Percentiles rank a stretch among this genome's conserved stretches.
These are phyloP conservation scores for Epichloe glyceriae DNA, from an alignment of 2,329 filamentous ascomycete genomes.

Conservation along the genomic window DNA sequence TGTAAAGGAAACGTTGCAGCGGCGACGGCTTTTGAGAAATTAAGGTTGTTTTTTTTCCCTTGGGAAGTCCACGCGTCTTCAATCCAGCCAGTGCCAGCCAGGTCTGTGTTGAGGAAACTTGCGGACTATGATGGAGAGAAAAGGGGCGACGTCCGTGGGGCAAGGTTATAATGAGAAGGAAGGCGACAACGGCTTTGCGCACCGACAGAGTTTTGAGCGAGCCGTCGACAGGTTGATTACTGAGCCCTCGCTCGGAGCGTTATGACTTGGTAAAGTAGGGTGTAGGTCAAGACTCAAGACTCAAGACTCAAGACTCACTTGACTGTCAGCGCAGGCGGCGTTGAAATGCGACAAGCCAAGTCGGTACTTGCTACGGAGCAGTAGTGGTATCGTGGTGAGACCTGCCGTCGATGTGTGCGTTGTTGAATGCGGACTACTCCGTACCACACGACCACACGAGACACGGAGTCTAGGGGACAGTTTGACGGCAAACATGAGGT, in stretches of 20 bases:
- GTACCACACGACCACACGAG: slow-evolving; percentile 5
- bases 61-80: no score
- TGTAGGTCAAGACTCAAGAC: no score
- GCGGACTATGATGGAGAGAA: neutral
- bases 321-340: no score
- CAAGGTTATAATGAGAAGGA: neutral
- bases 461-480: slow-evolving; percentile 4
- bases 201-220: neutral
- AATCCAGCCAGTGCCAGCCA: no score
- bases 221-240: neutral
- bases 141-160: neutral
- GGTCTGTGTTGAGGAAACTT: neutral
- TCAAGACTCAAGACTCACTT: no score
- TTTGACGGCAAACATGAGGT: neutral
- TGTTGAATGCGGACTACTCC: neutral
- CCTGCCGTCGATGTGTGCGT: no score
- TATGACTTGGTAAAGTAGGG: no score
- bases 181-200: neutral
- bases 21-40: neutral
- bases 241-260: neutral
- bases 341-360: no score
- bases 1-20: neutral
- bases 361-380: no score
- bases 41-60: neutral
- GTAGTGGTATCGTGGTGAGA: no score